These are phyloP conservation scores for Yamadazyma sp. DNA, from an alignment of 1,139 yeast genomes.

Conservation along the genomic window DNA sequence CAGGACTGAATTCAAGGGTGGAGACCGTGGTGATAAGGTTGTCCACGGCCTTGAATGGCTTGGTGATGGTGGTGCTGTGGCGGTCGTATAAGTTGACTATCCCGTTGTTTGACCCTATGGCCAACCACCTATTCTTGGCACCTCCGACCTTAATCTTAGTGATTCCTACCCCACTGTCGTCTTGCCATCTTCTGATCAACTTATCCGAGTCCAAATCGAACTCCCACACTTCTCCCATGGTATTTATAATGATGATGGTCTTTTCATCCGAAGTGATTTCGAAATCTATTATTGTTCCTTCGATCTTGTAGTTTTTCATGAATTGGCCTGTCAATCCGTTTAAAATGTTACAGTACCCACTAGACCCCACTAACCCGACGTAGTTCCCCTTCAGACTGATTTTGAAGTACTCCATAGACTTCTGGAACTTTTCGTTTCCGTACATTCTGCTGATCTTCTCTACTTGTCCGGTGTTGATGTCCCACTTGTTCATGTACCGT, in stretches of 20 bases:
- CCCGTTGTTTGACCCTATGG: conserved; percentile 87
- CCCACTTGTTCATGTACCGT: conserved; percentile 90
- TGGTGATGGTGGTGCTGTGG: conserved; percentile 23
- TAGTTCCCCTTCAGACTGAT: conserved; percentile 68
- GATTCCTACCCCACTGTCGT: conserved; percentile 82
- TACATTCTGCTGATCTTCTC: conserved; percentile 87
- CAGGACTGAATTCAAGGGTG: conserved; percentile 70
- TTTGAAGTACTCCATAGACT: conserved; percentile 84
- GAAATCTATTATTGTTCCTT: conserved; percentile 79
- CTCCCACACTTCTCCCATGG: conserved; percentile 92
- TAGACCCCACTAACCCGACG: conserved; percentile 76
- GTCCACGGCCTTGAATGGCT: conserved; percentile 64
- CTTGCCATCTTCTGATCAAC: conserved; percentile 74
- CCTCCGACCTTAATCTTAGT: conserved; percentile 82
- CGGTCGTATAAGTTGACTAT: conserved; percentile 86
- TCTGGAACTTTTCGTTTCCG: conserved; percentile 85
- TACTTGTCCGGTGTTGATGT: conserved; percentile 68
- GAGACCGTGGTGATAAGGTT: conserved; percentile 84
- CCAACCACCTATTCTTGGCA: conserved; percentile 75
- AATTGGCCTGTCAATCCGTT: conserved; percentile 81
- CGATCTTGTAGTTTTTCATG: conserved; percentile 83
- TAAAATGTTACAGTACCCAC: conserved; percentile 87
- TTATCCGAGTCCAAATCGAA: conserved; percentile 52
- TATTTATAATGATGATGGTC: conserved; percentile 61
- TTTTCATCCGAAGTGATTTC: conserved; percentile 64